Evolutionary conservation across 2,329 filamentous ascomycete genomes (phyloP).

Genomic region (Penicillium olsonii): DNA sequence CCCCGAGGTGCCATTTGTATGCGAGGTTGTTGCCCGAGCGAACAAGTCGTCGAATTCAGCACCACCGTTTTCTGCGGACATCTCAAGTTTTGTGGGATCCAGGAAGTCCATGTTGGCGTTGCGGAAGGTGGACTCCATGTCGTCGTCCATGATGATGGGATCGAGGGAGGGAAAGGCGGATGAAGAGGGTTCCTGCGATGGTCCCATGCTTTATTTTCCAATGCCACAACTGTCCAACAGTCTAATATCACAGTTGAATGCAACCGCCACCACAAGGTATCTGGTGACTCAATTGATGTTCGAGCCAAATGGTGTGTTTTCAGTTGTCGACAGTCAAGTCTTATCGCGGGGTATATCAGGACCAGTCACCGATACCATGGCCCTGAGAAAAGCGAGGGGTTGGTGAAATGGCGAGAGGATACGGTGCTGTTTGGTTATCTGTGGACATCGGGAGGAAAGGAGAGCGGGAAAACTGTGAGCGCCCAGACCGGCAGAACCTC

Average conservation of each 20-base stretch:
- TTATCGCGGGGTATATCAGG: constrained; percentile 17
- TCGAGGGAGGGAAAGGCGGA: constrained; percentile 41
- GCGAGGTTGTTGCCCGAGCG: constrained; percentile 34
- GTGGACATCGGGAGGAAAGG: constrained; percentile 32
- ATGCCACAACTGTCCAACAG: constrained; percentile 1
- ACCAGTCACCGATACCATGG: constrained; percentile 25
- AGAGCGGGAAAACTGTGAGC: constrained; percentile 30
- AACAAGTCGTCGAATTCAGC: constrained; percentile 48
- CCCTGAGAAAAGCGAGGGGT: constrained; percentile 12
- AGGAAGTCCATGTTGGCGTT: constrained; percentile 48
- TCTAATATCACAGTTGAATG: constrained; percentile 8
- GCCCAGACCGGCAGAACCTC: constrained; percentile 23
- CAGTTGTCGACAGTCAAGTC: constrained; percentile 2
- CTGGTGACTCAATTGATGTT: background rate
- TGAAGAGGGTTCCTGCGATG: constrained; percentile 36
- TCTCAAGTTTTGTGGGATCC: constrained; percentile 39
- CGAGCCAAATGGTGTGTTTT: background rate
- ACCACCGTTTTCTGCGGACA: constrained; percentile 38
- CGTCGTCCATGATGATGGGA: constrained; percentile 45
- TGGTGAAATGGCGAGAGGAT: constrained; percentile 5
- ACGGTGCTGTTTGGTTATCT: constrained; percentile 18
- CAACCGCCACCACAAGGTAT: constrained; percentile 10
- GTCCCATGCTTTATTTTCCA: constrained; percentile 37
- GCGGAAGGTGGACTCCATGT: constrained; percentile 44
- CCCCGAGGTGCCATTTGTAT: constrained; percentile 29